Base-by-base conservation (phyloP, 345 rosid species). In the Reutealis trisperma region DNA sequence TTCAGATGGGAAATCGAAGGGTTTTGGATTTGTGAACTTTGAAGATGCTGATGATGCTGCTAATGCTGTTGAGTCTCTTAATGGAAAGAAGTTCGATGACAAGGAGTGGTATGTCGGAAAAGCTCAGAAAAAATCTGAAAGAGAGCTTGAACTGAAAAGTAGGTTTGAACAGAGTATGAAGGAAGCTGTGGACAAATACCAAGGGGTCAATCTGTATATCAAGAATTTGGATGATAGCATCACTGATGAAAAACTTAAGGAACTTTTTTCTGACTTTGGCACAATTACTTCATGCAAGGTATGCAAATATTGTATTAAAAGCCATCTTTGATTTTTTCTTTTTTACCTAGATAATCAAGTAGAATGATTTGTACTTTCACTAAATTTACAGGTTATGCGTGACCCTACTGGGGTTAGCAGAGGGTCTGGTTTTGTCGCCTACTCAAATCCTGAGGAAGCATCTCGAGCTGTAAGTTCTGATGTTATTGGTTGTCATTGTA, bases 21-120 rank as follows among this genome's bases (percentile, higher is more conserved):
- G 99, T 79, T 92, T 95, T 89, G 99, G 98, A 65, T 95, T 93
- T 85, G 93, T 95, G 70, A 95, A 95, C 84, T 95, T 91, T 84
- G 98, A 93, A 75, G 86, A 86, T 85, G 78, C 88, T 18, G 97
- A 93, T 75, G 98, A 89, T 89, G 99, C 99, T 81, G 93, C 92
- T 63, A 85, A 76, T 67, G 90, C 99, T 78, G 98, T 93, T 41
- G 97, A 89, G 76, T 85, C 90, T 69, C 98, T 95, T 19, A 94
- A 93, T 79, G 97, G 98, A 9, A 87, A 85, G 66, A 89, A 87
- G 73, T 55, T 88, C 84, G 97, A 90, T 51, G 98, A 90, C 11
- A 93, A 93, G 80, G 95, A 94, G 71, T 94, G 96, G 98, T 92
- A 76, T 79, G 97, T 94, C 70, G 98, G 97, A 65, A 92, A 91